These are phyloP conservation scores for Venturia oleaginea DNA, from an alignment of 2,329 filamentous ascomycete genomes.

Conservation along the genomic window DNA sequence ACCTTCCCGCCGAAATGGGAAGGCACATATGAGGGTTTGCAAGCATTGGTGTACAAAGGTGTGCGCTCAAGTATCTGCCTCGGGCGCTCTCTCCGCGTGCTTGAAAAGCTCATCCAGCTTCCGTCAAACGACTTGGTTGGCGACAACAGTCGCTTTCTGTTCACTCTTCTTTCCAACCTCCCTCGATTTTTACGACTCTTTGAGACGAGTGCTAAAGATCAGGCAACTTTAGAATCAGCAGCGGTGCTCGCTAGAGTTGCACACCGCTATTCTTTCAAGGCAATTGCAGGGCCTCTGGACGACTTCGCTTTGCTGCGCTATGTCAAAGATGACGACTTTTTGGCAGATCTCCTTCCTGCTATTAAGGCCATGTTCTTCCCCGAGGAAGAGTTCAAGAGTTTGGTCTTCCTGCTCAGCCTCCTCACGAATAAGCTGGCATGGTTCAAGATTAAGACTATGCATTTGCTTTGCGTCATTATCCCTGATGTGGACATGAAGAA, in stretches of 20 bases:
- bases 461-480: constrained; percentile 74
- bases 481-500: constrained; percentile 90
- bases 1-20: constrained; percentile 83
- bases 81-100: constrained; percentile 63
- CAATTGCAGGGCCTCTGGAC: constrained; percentile 60
- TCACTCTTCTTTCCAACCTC: constrained; percentile 82
- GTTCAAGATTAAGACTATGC: constrained; percentile 91
- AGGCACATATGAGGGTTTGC: constrained; percentile 75
- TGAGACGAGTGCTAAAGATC: constrained; percentile 52
- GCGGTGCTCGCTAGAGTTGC: constrained; percentile 63
- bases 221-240: constrained; percentile 47
- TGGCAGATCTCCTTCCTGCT: constrained; percentile 62
- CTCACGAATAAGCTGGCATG: constrained; percentile 81
- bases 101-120: constrained; percentile 70
- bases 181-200: constrained; percentile 75
- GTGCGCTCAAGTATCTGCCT: constrained; percentile 78
- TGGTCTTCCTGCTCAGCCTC: constrained; percentile 85
- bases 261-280: constrained; percentile 58
- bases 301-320: constrained; percentile 61
- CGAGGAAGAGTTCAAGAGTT: constrained; percentile 68
- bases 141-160: constrained; percentile 71
- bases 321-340: constrained; percentile 63
- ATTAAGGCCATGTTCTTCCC: constrained; percentile 74
- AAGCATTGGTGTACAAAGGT: constrained; percentile 82
- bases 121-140: constrained; percentile 76